Conservation (phyloP, 371 early-diverging fungal genomes). For the Syncephalastrum racemosum region DNA sequence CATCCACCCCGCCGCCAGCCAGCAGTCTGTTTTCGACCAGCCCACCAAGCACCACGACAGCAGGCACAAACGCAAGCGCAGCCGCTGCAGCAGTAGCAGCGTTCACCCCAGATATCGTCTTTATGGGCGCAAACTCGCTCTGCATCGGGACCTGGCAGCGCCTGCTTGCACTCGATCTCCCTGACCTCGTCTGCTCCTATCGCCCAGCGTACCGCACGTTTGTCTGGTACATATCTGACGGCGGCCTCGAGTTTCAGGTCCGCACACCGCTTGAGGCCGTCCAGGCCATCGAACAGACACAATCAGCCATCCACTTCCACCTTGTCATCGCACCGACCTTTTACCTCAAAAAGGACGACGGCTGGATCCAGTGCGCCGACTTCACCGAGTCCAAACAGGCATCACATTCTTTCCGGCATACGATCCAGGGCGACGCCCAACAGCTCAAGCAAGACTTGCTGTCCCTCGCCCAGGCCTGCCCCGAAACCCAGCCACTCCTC, state of each 20-base stretch:
- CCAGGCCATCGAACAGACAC: constrained; percentile 51
- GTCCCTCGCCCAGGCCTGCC: too few species aligned
- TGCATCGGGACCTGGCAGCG: constrained; percentile 81
- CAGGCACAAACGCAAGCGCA: not conserved
- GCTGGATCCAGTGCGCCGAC: constrained; percentile 8
- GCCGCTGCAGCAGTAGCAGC: constrained; percentile 6
- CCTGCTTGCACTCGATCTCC: constrained; percentile 51
- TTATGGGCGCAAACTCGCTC: constrained; percentile 59
- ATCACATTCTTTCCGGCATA: constrained; percentile 1
- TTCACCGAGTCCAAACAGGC: constrained; percentile 9
- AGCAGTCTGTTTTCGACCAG: constrained; percentile 7
- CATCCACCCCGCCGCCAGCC: not conserved
- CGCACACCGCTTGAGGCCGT: constrained; percentile 62
- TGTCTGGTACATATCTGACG: constrained; percentile 72
- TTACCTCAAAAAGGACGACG: too few species aligned
- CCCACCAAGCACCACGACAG: not conserved
- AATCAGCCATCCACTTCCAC: too few species aligned
- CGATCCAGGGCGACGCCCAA: not conserved
- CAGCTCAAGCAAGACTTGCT: too few species aligned
- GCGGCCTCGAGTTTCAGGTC: constrained; percentile 68
- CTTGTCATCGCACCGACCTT: too few species aligned
- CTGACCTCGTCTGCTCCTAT: constrained; percentile 69
- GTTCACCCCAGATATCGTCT: not conserved
- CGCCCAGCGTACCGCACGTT: constrained; percentile 52
- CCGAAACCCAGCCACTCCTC: too few species aligned